Base-by-base conservation (phyloP, 352 stramenopile genomes). In the Pythium dissotocum region DNA sequence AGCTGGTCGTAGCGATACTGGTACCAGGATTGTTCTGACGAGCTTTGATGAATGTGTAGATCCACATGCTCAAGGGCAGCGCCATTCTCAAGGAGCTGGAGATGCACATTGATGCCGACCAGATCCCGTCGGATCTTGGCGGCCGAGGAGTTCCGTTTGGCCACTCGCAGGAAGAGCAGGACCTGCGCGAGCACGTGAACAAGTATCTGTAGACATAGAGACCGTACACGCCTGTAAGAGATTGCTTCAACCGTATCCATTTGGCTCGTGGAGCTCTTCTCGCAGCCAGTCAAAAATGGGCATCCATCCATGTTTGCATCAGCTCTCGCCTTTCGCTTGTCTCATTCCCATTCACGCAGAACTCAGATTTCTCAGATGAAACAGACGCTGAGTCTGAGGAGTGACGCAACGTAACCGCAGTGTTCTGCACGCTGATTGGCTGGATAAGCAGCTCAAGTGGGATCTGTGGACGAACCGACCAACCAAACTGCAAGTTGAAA, bases 31-130 rank as follows among this genome's bases (percentile, higher is more conserved):
- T 48, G 16, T 10, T 56, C 35, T 30, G 0, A 44, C 6, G 4
- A 32, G 21, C 21, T 28, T 28, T 52, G 44, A 8, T 9, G 30
- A 32, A n/a, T 30, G 9, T 52, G 2, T 21, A 73, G 61, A 67
- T 64, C 40, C 83, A 95, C 54, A 93, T 93, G 83, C 75, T 95
- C 42, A 93, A 93, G 63, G 85, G 85, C 16, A 90, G 79, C 69
- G 83, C 81, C 24, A 94, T 94, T 72, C 65, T 91, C 33, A 77
- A 77, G 32, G 82, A 93, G 35, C 60, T 93, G 35, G 80, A 91
- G 72, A 88, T 77, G 54, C 67, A 92, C 44, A 90, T 95, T 58
- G 79, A 93, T 30, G 12, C 73, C 12, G 74, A 87, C 48, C 86
- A 90, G 56, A 90, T 92, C 49, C 82, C 85, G 7, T 87, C 76